These are phyloP conservation scores for Moricandia moricandioides DNA, from an alignment of 345 rosid genomes.

Conservation along the genomic window DNA sequence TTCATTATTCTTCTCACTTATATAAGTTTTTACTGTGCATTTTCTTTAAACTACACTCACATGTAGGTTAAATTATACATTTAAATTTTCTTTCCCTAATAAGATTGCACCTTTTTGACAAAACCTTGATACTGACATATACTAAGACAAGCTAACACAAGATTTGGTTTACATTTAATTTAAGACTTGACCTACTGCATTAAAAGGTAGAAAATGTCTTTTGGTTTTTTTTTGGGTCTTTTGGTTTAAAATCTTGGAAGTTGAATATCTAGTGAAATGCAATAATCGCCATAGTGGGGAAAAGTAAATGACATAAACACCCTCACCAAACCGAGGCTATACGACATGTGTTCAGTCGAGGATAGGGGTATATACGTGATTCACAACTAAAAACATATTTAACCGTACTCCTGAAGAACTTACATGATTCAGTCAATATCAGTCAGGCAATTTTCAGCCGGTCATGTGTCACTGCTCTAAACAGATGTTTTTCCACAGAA, in stretches of 20 bases:
- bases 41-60: neutral
- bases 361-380: constrained; percentile 12
- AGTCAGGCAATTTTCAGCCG: constrained; percentile 20
- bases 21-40: neutral
- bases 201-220: constrained; percentile 12
- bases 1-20: neutral
- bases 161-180: constrained; percentile 13
- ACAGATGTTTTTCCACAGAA: constrained; percentile 33
- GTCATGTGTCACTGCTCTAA: constrained; percentile 36
- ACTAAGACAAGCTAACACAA: neutral
- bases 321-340: neutral
- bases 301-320: constrained; percentile 15
- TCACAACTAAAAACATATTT: constrained; percentile 18
- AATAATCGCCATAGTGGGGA: neutral
- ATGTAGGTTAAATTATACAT: neutral
- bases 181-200: constrained; percentile 15
- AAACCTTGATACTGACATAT: constrained; percentile 1
- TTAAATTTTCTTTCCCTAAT: constrained; percentile 22
- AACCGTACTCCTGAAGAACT: constrained; percentile 39
- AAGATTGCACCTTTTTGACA: constrained; percentile 13
- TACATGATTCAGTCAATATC: constrained; percentile 33
- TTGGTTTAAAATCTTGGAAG: constrained; percentile 20
- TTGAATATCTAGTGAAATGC: constrained; percentile 10
- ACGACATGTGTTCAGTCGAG: neutral
- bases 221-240: constrained; percentile 13